phyloP scores from a whole-genome alignment of 2,329 filamentous ascomycete species.

The Phialophora verrucosa region DNA sequence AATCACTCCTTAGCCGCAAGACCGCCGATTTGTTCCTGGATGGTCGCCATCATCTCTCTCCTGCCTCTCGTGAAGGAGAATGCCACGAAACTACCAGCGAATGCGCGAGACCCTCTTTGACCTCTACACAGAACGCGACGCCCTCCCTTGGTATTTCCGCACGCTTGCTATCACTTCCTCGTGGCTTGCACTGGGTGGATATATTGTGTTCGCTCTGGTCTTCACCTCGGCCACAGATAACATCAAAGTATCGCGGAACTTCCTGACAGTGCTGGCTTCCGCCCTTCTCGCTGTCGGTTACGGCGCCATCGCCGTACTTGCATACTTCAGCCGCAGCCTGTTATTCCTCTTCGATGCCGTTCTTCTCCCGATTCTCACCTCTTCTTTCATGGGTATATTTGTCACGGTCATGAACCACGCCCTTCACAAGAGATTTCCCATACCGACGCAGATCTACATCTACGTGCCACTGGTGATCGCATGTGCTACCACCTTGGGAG shows the following conservation, averaged over 20 bases:
- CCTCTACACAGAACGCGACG: slow-evolving; percentile 37
- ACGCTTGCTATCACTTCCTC: slow-evolving; percentile 32
- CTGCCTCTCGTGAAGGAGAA: slow-evolving; percentile 26
- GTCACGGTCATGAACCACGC: slow-evolving; percentile 36
- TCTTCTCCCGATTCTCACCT: slow-evolving; percentile 36
- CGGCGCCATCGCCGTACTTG: slow-evolving; percentile 22
- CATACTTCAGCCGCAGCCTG: slow-evolving; percentile 35
- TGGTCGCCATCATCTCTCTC: slow-evolving; percentile 19
- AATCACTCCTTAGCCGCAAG: not conserved
- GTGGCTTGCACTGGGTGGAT: slow-evolving; percentile 38
- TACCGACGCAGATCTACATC: slow-evolving; percentile 31
- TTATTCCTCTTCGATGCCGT: slow-evolving; percentile 37
- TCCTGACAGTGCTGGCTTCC: slow-evolving; percentile 31
- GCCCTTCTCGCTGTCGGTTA: slow-evolving; percentile 34
- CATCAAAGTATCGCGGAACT: slow-evolving; percentile 26
- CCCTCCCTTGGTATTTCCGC: slow-evolving; percentile 36
- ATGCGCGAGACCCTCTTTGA: slow-evolving; percentile 37
- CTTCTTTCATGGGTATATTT: slow-evolving; percentile 37
- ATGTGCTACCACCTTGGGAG: slow-evolving; percentile 29
- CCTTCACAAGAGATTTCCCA: slow-evolving; percentile 30
- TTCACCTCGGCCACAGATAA: slow-evolving; percentile 34
- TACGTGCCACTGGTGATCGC: slow-evolving; percentile 35
- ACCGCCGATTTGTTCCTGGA: slow-evolving; percentile 6
- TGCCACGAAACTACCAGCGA: slow-evolving; percentile 29
- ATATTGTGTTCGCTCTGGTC: slow-evolving; percentile 37